Base-by-base conservation (phyloP, 2,329 filamentous ascomycete genomes). In the Pseudogymnoascus sp. region DNA sequence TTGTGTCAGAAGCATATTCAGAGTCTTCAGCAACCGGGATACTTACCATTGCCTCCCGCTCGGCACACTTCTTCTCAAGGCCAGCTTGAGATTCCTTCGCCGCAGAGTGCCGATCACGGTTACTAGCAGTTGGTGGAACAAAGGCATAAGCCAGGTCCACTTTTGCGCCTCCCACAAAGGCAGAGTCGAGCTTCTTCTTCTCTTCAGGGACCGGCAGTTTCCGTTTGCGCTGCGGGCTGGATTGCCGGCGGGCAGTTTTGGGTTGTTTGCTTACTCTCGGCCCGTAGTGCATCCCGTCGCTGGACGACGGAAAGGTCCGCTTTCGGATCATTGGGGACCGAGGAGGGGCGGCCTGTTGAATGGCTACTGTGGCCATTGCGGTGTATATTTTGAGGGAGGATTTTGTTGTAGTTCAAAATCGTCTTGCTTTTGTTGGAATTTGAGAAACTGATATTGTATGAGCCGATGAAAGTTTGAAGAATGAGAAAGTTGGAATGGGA, bases 281-380 rank as follows among this genome's bases (percentile, higher is more conserved):
- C 2, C 51, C 51, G 16, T 57, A 57, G 28, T 57, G 51, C 51
- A 57, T 57, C 28, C 51, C 51, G 16, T 57, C 51, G 51, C 51
- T 57, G n/a, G 51, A 57, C n/a, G 51, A 34, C 16, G 51, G 36
- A 14, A 57, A 57, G 4, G 51, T 57, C 28, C 51, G 51, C 51
- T 57, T 57, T 57, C 51, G 51, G 10, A 57, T 57, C 28, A 57
- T 67, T 19, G 73, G 73, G 19, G 72, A 73, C 6, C 70, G 51
- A 19, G 72, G 73, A 28, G 71, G 72, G 10, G 70, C 73, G 8
- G 73, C 71, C 19, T 71, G 67, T 41, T 67, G 68, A 6, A 64
- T 63, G 25, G 66, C 66, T 62, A 57, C 65, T 28, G 61, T 21
- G 66, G 67, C 13, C 66, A 60, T 25, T 63, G 21, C 2, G 43